Conservation (phyloP, 768 basidiomycete genomes). For the Collybiopsis luxurians region DNA sequence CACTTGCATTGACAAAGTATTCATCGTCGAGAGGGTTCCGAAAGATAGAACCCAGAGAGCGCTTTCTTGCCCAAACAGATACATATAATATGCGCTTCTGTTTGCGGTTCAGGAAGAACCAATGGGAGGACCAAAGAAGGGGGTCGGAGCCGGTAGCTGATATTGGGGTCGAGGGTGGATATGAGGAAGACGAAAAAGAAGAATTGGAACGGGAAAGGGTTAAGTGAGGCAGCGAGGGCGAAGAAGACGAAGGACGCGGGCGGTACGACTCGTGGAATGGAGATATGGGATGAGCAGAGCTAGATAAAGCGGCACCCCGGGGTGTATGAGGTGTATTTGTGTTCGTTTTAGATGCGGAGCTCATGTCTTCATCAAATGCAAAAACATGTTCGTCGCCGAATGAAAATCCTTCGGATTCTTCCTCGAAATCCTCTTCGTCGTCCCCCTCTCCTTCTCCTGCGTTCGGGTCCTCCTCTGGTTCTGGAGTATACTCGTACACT, state of each 20-base stretch:
- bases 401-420: conserved; percentile 60
- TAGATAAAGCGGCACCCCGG: conserved; percentile 32
- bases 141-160: conserved; percentile 53
- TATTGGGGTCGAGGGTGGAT: neutral
- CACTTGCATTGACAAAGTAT: conserved; percentile 33
- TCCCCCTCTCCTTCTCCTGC: conserved; percentile 78
- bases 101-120: conserved; percentile 96
- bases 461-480: conserved; percentile 93
- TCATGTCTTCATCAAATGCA: conserved; percentile 66
- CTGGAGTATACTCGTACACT: conserved; percentile 92
- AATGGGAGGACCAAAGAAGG: conserved; percentile 92
- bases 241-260: neutral
- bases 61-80: conserved; percentile 77
- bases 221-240: neutral
- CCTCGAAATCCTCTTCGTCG: conserved; percentile 70
- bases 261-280: conserved; percentile 22
- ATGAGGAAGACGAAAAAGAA: neutral
- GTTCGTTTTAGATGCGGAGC: conserved; percentile 19
- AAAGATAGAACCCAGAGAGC: neutral
- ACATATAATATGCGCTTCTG: conserved; percentile 90
- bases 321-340: conserved; percentile 25
- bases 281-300: conserved; percentile 30
- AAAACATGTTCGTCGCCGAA: conserved; percentile 67
- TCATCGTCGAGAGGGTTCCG: conserved; percentile 49
- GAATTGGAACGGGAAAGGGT: neutral